Conservation (phyloP, 2,329 filamentous ascomycete genomes). For the Calonectria pteridis region DNA sequence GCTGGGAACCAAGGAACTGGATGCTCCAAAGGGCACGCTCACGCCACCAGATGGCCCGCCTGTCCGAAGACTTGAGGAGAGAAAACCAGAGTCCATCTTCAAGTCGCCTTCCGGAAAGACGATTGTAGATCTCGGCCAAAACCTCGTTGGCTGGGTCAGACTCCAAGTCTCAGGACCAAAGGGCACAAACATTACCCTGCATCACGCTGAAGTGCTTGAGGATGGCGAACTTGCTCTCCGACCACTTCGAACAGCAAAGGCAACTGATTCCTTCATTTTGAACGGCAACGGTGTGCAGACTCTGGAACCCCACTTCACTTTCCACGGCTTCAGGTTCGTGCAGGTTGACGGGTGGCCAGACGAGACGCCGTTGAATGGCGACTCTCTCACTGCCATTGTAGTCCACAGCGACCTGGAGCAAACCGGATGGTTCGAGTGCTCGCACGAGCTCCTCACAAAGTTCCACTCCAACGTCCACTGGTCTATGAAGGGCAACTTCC, state of each 20-base stretch:
- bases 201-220: constrained; percentile 28
- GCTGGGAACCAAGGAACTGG: constrained; percentile 46
- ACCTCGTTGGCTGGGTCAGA: constrained; percentile 64
- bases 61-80: constrained; percentile 51
- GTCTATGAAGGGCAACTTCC: constrained; percentile 70
- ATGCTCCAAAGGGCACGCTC: constrained; percentile 48
- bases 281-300: constrained; percentile 9
- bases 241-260: constrained; percentile 9
- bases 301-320: constrained; percentile 22
- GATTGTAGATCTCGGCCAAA: constrained; percentile 69
- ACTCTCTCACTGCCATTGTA: constrained; percentile 47
- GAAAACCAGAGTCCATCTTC: constrained; percentile 47
- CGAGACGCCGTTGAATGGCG: constrained; percentile 23
- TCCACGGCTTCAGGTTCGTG: constrained; percentile 20
- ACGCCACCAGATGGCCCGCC: constrained; percentile 57
- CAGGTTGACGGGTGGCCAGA: constrained; percentile 31
- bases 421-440: constrained; percentile 65
- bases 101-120: constrained; percentile 56
- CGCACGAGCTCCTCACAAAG: constrained; percentile 63
- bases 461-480: constrained; percentile 67
- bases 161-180: constrained; percentile 53
- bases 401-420: constrained; percentile 66
- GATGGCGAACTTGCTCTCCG: constrained; percentile 18
- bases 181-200: constrained; percentile 58
- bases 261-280: constrained; percentile 1